These are phyloP conservation scores for Acacia concinna DNA, from an alignment of 331 rosid species.

Conservation along the genomic window DNA sequence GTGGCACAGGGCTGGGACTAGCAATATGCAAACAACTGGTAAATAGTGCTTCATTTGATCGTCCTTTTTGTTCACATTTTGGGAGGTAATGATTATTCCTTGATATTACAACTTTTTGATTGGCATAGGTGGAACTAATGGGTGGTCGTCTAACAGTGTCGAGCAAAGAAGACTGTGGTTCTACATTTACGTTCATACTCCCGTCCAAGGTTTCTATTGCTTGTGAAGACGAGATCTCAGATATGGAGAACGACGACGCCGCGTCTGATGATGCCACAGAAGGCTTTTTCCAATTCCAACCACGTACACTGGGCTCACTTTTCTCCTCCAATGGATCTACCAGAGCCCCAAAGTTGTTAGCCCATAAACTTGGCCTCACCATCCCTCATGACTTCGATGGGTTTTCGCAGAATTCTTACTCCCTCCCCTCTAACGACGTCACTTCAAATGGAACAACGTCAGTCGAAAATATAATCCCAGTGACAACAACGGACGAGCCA, in stretches of 20 bases:
- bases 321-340: constrained; percentile 53
- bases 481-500: constrained; percentile 31
- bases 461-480: constrained; percentile 36
- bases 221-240: constrained; percentile 61
- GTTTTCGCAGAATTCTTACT: constrained; percentile 35
- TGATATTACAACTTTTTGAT: not conserved
- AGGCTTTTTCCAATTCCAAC: constrained; percentile 66
- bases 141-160: constrained; percentile 82
- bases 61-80: not conserved
- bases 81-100: not conserved
- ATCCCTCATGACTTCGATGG: constrained; percentile 52
- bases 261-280: constrained; percentile 47
- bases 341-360: constrained; percentile 41
- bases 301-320: constrained; percentile 63
- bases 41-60: not conserved
- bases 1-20: constrained; percentile 94
- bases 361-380: constrained; percentile 45
- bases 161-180: constrained; percentile 73
- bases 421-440: constrained; percentile 38
- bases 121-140: constrained; percentile 81
- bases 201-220: constrained; percentile 69
- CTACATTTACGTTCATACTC: constrained; percentile 77
- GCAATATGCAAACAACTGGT: constrained; percentile 96
- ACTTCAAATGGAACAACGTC: constrained; percentile 43
- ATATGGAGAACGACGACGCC: constrained; percentile 47